Percentiles rank a stretch among this genome's conserved stretches.
These are phyloP conservation scores for Lentinula detonsa DNA, from an alignment of 768 basidiomycete genomes.

Conservation along the genomic window DNA sequence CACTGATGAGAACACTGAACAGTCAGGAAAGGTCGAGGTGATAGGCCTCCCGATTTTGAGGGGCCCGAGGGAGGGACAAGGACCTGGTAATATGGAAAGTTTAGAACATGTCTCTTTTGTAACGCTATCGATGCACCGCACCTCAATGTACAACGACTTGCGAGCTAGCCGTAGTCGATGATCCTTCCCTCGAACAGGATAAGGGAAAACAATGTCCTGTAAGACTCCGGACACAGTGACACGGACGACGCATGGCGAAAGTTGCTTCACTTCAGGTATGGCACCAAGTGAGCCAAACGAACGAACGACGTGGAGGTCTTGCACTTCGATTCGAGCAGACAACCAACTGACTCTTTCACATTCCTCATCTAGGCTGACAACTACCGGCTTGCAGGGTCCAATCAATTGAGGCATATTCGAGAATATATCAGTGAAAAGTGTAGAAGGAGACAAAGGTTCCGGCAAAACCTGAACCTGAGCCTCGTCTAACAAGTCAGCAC, in stretches of 20 bases:
- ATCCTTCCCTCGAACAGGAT: conserved; percentile 18
- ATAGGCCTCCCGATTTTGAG: conserved; percentile 15
- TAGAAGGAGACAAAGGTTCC: not conserved
- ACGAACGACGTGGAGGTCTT: not conserved
- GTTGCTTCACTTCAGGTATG: conserved; percentile 8
- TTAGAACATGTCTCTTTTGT: not conserved
- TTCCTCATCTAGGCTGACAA: conserved; percentile 19
- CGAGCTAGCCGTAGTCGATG: conserved; percentile 19
- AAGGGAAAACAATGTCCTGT: conserved; percentile 18
- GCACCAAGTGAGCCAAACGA: conserved; percentile 10
- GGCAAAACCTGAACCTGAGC: conserved; percentile 14
- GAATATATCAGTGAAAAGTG: no score
- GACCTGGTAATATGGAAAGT: conserved; percentile 15
- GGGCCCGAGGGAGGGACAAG: conserved; percentile 20
- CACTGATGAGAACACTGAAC: not conserved
- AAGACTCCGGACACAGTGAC: conserved; percentile 9
- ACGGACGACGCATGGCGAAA: conserved; percentile 16
- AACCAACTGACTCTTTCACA: conserved; percentile 10
- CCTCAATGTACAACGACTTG: conserved; percentile 26
- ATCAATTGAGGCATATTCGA: conserved; percentile 5
- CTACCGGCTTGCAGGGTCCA: conserved; percentile 12
- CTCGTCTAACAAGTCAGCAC: conserved; percentile 20
- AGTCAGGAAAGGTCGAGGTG: conserved; percentile 20
- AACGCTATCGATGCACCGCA: conserved; percentile 2
- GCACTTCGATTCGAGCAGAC: not conserved